A percentile compares a stretch with the other conserved stretches of the same genome.
phyloP scores from a whole-genome alignment of 257 asterid genomes.

The Jacaranda mimosifolia region DNA sequence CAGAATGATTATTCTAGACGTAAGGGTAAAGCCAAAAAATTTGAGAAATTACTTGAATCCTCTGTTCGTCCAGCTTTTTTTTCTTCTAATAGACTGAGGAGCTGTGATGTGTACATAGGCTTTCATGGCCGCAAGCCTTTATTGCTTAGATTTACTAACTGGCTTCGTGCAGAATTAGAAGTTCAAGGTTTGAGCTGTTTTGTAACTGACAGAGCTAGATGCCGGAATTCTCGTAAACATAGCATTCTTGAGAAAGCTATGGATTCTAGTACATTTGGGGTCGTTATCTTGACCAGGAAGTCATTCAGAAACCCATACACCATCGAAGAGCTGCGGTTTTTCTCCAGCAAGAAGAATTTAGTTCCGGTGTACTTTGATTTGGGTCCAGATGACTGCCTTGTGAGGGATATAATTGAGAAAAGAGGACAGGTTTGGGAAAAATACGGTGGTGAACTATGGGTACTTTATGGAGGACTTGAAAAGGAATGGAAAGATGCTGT shows the following conservation, averaged over 20 bases:
- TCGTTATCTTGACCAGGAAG: constrained; percentile 84
- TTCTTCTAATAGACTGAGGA: constrained; percentile 71
- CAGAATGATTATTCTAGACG: constrained; percentile 51
- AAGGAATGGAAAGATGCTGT: constrained; percentile 95
- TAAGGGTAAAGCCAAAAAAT: constrained; percentile 57
- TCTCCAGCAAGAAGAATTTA: constrained; percentile 89
- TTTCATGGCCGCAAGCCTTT: constrained; percentile 84
- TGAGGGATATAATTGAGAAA: constrained; percentile 85
- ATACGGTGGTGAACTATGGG: constrained; percentile 95
- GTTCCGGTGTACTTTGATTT: constrained; percentile 91
- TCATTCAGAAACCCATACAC: constrained; percentile 87
- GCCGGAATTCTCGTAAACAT: constrained; percentile 74
- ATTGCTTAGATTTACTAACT: constrained; percentile 74
- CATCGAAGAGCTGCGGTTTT: constrained; percentile 83
- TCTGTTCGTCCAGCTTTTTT: constrained; percentile 64
- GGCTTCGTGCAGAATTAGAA: constrained; percentile 94
- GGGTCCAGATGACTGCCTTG: constrained; percentile 90
- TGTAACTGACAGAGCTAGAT: constrained; percentile 78
- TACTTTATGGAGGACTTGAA: constrained; percentile 85
- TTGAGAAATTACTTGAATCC: constrained; percentile 57
- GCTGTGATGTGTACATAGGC: constrained; percentile 93
- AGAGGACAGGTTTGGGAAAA: constrained; percentile 97
- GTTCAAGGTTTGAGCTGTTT: constrained; percentile 91
- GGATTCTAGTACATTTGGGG: constrained; percentile 86
- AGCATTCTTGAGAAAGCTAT: constrained; percentile 72